A percentile compares a stretch with the other conserved stretches of the same genome.
Evolutionary conservation across 169 alveolate species (phyloP).

Genomic region (Eimeria necatrix): DNA sequence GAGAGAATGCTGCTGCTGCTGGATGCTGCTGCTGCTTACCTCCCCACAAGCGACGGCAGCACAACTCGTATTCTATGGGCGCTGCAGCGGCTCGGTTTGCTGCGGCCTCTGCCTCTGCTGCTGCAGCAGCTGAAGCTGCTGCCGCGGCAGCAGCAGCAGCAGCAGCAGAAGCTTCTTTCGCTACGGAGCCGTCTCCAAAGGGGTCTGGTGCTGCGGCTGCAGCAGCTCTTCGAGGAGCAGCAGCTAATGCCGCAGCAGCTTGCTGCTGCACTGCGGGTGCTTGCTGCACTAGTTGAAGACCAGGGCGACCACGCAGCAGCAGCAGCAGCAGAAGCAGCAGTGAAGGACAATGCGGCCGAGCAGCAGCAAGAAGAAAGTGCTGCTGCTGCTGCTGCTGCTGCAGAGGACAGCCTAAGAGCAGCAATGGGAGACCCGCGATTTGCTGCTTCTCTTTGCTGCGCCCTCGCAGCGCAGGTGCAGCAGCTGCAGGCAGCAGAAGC

Average conservation of each 20-base stretch:
- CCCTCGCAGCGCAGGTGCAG: constrained; percentile 27
- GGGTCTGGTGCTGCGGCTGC: constrained; percentile 58
- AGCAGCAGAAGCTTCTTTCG: not conserved
- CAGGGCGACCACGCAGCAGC: not conserved
- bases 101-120: constrained; percentile 10
- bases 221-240: not conserved
- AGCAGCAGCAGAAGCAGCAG: constrained; percentile 59
- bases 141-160: constrained; percentile 59
- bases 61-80: constrained; percentile 44
- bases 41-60: constrained; percentile 33
- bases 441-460: constrained; percentile 45
- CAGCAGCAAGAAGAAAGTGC: not conserved
- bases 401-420: not conserved
- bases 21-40: not conserved
- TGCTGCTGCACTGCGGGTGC: constrained; percentile 25
- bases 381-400: constrained; percentile 5
- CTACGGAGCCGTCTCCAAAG: constrained; percentile 1
- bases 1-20: not conserved
- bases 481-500: constrained; percentile 71
- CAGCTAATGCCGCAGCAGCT: constrained; percentile 6
- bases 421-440: not conserved
- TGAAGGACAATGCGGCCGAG: not conserved
- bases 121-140: constrained; percentile 45
- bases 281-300: not conserved
- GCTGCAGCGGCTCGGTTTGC: constrained; percentile 52